Conservation (phyloP, 2,329 filamentous ascomycete species). For the Fusarium temperatum region DNA sequence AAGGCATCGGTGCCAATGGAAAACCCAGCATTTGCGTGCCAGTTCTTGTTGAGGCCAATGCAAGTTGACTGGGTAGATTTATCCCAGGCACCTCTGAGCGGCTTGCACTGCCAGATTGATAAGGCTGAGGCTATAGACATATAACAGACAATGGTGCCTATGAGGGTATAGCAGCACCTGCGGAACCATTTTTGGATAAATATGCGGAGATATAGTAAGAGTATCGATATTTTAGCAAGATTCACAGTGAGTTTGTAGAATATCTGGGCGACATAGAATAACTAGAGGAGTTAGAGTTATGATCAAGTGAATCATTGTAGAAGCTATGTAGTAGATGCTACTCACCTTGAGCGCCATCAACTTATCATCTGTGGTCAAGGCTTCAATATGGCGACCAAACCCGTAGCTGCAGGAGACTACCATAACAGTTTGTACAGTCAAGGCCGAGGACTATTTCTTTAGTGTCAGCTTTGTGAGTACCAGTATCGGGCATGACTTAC, state of each 20-base stretch:
- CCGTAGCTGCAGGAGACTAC: conserved; percentile 53
- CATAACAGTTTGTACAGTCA: conserved; percentile 51
- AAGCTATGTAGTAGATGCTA: not conserved
- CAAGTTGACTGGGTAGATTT: conserved; percentile 53
- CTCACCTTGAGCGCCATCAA: conserved; percentile 50
- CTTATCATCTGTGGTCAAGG: conserved; percentile 47
- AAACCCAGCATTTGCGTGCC: conserved; percentile 59
- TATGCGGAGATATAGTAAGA: conserved; percentile 63
- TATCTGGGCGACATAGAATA: conserved; percentile 61
- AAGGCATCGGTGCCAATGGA: conserved; percentile 58
- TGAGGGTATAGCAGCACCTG: conserved; percentile 52
- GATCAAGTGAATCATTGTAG: not conserved
- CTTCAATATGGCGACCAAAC: conserved; percentile 53
- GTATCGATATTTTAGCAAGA: conserved; percentile 61
- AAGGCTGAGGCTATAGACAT: conserved; percentile 55
- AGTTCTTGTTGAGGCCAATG: conserved; percentile 56
- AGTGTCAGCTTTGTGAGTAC: not conserved
- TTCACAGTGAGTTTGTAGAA: conserved; percentile 65
- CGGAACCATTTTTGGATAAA: conserved; percentile 59
- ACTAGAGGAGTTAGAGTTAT: conserved; percentile 43
- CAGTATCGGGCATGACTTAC: conserved; percentile 38
- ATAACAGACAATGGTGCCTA: conserved; percentile 56
- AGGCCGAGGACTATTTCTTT: conserved; percentile 45
- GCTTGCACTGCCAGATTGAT: conserved; percentile 61
- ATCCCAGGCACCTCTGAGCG: conserved; percentile 58